phyloP scores from a whole-genome alignment of 2,329 filamentous ascomycete genomes.

The Ceratocystis albifundus region DNA sequence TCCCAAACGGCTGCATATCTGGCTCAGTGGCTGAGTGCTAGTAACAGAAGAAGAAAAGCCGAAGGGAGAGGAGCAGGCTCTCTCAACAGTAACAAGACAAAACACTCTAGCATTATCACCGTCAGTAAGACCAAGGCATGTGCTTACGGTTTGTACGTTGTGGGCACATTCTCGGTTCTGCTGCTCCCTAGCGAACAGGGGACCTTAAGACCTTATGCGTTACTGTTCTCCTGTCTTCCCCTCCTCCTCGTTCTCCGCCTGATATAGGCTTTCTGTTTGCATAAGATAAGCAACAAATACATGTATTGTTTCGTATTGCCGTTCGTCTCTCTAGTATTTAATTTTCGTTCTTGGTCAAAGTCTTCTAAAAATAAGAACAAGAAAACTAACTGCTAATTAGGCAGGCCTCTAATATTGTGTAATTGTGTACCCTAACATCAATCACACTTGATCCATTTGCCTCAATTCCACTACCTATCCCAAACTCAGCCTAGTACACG shows the following conservation, averaged over 20 bases:
- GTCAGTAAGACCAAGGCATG: too few relatives aligned
- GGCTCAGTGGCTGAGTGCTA: too few relatives aligned
- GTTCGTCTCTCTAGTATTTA: too few relatives aligned
- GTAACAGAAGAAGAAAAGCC: too few relatives aligned
- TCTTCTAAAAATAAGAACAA: neutral
- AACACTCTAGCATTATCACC: too few relatives aligned
- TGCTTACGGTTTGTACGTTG: too few relatives aligned
- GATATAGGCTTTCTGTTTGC: neutral
- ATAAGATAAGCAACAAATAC: neutral
- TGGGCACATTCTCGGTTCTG: neutral
- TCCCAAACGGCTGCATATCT: neutral
- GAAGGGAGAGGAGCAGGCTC: too few relatives aligned
- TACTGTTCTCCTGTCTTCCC: neutral
- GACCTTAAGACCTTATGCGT: neutral
- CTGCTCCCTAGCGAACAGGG: neutral
- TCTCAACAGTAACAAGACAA: too few relatives aligned
- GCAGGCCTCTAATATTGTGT: neutral
- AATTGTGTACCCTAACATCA: neutral
- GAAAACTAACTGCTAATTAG: neutral
- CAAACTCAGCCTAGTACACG: neutral
- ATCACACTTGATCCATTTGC: neutral
- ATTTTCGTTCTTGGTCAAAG: neutral
- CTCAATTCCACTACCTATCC: neutral
- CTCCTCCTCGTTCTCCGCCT: conserved; percentile 2
- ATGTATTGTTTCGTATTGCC: neutral